phyloP scores from a whole-genome alignment of 352 stramenopile species.

The Globisporangium splendens region DNA sequence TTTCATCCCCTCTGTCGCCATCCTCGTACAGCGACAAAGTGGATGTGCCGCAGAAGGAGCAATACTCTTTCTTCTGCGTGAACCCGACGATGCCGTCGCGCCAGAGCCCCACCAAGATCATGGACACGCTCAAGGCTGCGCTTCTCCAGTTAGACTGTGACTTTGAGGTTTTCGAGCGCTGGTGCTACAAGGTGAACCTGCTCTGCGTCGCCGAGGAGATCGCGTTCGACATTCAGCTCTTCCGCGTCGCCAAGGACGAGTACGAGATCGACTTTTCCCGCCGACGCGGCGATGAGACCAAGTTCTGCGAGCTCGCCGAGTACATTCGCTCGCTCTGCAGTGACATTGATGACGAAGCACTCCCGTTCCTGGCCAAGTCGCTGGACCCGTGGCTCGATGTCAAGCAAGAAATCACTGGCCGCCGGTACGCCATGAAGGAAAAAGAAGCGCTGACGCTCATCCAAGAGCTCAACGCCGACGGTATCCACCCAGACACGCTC shows the following conservation, averaged over 20 bases:
- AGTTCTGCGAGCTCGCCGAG: conserved; percentile 52
- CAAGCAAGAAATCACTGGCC: conserved; percentile 39
- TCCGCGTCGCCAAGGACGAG: conserved; percentile 26
- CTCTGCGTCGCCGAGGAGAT: conserved; percentile 69
- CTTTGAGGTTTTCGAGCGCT: conserved; percentile 29
- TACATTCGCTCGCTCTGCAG: conserved; percentile 48
- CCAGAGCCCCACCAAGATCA: conserved; percentile 38
- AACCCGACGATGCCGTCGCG: conserved; percentile 54
- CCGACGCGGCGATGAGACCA: conserved; percentile 43
- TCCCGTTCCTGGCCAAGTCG: conserved; percentile 46
- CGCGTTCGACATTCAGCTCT: conserved; percentile 49
- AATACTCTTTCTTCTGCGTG: conserved; percentile 39
- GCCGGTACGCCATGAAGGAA: conserved; percentile 52
- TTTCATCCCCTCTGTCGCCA: conserved; percentile 43
- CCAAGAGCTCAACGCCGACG: conserved; percentile 54
- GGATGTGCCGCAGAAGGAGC: conserved; percentile 53
- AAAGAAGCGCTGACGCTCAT: conserved; percentile 43
- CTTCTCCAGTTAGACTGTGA: conserved; percentile 37
- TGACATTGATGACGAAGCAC: conserved; percentile 54
- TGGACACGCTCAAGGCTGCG: conserved; percentile 38
- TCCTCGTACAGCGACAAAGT: conserved; percentile 30
- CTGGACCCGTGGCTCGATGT: conserved; percentile 60
- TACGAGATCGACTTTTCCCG: conserved; percentile 65
- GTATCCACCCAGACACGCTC: conserved; percentile 49
- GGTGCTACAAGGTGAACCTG: conserved; percentile 46